Percentiles rank a stretch among this genome's conserved stretches.
Evolutionary conservation across 495 filamentous ascomycete species (phyloP).

Genomic region (Tuber umbilicatum): DNA sequence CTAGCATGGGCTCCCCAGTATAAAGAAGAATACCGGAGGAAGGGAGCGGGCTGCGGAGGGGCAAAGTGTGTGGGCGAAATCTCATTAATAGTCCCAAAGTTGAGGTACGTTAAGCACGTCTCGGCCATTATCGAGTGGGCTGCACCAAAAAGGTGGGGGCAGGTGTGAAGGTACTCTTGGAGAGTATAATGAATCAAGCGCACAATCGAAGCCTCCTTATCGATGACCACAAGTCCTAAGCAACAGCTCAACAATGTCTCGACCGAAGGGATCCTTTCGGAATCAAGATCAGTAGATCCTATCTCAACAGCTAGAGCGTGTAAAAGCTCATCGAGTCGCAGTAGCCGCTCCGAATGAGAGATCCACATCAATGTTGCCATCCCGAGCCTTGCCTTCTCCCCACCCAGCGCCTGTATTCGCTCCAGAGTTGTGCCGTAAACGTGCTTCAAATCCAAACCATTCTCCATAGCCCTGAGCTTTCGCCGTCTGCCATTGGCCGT

Average conservation of each 20-base stretch:
- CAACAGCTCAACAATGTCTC: too few species aligned
- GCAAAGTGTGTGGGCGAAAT: background rate
- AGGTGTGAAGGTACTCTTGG: too few species aligned
- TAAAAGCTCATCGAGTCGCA: background rate
- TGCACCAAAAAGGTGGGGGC: background rate
- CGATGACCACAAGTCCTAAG: too few species aligned
- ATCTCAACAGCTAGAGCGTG: background rate
- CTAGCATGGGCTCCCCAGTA: background rate
- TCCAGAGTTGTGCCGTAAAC: background rate
- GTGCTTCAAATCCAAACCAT: background rate
- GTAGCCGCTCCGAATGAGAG: background rate
- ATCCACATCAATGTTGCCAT: background rate
- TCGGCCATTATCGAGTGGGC: background rate
- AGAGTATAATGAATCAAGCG: too few species aligned
- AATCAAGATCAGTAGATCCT: background rate
- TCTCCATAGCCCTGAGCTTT: background rate
- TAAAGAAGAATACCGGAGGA: background rate
- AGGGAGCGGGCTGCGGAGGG: background rate
- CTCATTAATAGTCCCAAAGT: background rate
- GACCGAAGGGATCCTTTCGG: too few species aligned
- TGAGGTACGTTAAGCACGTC: background rate
- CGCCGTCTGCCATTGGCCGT: background rate
- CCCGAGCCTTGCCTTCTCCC: background rate
- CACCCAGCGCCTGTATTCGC: background rate
- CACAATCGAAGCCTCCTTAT: too few species aligned